Evolutionary conservation across 2,329 filamentous ascomycete species (phyloP).

Genomic region (Eutypella sp.): DNA sequence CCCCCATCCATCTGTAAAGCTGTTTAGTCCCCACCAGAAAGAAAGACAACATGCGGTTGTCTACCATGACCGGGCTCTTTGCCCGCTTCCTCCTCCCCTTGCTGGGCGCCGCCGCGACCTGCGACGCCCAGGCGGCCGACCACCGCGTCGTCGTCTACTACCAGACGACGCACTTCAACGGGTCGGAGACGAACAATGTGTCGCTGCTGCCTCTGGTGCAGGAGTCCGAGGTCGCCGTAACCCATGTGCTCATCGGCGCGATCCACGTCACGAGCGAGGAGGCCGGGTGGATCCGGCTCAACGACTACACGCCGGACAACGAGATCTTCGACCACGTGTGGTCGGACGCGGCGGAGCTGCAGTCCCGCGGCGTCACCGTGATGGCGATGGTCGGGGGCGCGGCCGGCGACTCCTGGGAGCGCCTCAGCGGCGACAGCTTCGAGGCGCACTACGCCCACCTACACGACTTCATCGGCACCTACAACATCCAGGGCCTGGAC

Average conservation of each 20-base stretch:
- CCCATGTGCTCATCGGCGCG: constrained; percentile 82
- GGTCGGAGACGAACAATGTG: constrained; percentile 37
- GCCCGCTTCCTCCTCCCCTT: constrained; percentile 18
- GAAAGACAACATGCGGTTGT: background rate
- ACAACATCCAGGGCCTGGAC: constrained; percentile 65
- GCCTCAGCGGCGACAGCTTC: constrained; percentile 58
- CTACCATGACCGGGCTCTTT: constrained; percentile 15
- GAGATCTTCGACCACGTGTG: constrained; percentile 67
- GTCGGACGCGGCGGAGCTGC: constrained; percentile 69
- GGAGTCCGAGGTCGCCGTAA: constrained; percentile 47
- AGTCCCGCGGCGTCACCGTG: constrained; percentile 70
- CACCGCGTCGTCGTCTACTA: constrained; percentile 47
- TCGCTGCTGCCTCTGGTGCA: constrained; percentile 48
- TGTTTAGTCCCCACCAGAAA: background rate
- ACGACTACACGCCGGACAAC: constrained; percentile 69
- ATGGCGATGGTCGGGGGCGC: constrained; percentile 86
- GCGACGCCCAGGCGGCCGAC: constrained; percentile 14
- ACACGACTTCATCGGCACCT: constrained; percentile 55
- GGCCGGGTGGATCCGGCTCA: constrained; percentile 66
- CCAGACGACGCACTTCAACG: constrained; percentile 46
- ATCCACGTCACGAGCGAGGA: constrained; percentile 70
- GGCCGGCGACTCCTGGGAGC: constrained; percentile 64
- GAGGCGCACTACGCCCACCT: constrained; percentile 71
- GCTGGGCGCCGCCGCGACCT: constrained; percentile 9
- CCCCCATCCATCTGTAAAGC: background rate